Evolutionary conservation across 495 filamentous ascomycete genomes (phyloP).

Genomic region (Penicillium salamii): DNA sequence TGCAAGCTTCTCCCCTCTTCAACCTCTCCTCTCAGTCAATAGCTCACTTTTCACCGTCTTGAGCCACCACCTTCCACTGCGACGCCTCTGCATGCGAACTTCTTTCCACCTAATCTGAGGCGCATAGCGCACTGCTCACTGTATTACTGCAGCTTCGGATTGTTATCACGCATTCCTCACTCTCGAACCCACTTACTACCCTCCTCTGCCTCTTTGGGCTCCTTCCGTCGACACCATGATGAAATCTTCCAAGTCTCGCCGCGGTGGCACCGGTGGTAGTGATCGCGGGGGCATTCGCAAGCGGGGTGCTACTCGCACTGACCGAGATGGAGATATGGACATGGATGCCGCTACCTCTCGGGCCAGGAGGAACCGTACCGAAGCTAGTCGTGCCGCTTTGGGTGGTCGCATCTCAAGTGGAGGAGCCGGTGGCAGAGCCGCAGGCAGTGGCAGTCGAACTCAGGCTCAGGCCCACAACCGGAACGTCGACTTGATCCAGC

Average conservation of each 20-base stretch:
- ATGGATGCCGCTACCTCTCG: slow-evolving; percentile 60
- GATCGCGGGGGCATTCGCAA: slow-evolving; percentile 72
- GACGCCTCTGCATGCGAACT: slow-evolving; percentile 21
- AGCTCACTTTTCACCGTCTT: too few relatives aligned
- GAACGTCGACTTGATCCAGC: slow-evolving; percentile 36
- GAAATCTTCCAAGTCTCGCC: slow-evolving; percentile 37
- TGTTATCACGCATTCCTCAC: slow-evolving; percentile 1
- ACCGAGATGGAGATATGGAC: slow-evolving; percentile 78
- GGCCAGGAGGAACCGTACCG: slow-evolving; percentile 36
- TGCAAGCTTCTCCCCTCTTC: neutral
- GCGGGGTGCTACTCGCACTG: slow-evolving; percentile 54
- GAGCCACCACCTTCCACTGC: neutral
- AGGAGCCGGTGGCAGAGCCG: slow-evolving; percentile 1
- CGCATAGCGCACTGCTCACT: slow-evolving; percentile 27
- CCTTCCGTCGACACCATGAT: slow-evolving; percentile 29
- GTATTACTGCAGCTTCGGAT: slow-evolving; percentile 6
- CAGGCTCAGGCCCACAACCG: slow-evolving; percentile 27
- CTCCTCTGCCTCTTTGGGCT: slow-evolving; percentile 2
- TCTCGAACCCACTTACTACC: neutral
- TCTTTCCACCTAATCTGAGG: slow-evolving; percentile 19
- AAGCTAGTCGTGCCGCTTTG: slow-evolving; percentile 6
- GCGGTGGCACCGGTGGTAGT: slow-evolving; percentile 29
- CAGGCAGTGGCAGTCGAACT: slow-evolving; percentile 18
- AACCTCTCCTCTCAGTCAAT: slow-evolving; percentile 4
- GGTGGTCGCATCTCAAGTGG: slow-evolving; percentile 2